Evolutionary conservation across 805 yeast genomes (phyloP), one percentile per base, ranked within the genome.

Genomic region (Wickerhamomyces queroliae): DNA sequence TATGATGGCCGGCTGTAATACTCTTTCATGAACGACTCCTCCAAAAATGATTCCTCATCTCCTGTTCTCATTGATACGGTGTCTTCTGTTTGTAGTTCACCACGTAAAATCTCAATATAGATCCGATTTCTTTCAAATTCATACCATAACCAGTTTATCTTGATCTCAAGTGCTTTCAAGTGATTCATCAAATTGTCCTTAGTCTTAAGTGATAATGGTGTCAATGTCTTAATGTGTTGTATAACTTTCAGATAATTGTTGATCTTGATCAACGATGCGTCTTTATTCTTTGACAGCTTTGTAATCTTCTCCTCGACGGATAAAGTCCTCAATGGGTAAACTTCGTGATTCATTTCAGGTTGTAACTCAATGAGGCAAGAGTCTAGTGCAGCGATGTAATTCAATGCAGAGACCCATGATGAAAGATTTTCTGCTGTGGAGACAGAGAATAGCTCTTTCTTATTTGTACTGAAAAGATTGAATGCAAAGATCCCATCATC

Each of bases 381-480:
- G 27, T 67, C 68, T 39, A 75, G 55, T 0, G 80, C 66, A 1
- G 79, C 67, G 7, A 74, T 61, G 46, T 65, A 70, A 46, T 79
- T 78, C 49, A 79, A 74, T 7, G 73, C 57, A 25, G 63, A 64
- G 29, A 80, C 68, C 90, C 90, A 83, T 18, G 72, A 71, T n/a
- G 59, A 52, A 58, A 72, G 61, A 30, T 78, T 85, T 18, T 58
- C 58, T n/a, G 56, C 53, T 18, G 62, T 60, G 7, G 53, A 58
- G 12, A 78, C 76, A 48, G 62, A 61, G 51, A 67, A 72, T 2
- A 61, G 49, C 30, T 60, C 62, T 38, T 62, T 68, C 24, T 67
- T 61, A 36, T 62, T 63, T 17, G 62, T 59, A 13, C 70, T 70
- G 50, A 66, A 69, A 9, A 72, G 53, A 40, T 61, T 62, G 44